These are phyloP conservation scores for Saccharomyces jurei DNA, from an alignment of 805 yeast species.

Conservation along the genomic window DNA sequence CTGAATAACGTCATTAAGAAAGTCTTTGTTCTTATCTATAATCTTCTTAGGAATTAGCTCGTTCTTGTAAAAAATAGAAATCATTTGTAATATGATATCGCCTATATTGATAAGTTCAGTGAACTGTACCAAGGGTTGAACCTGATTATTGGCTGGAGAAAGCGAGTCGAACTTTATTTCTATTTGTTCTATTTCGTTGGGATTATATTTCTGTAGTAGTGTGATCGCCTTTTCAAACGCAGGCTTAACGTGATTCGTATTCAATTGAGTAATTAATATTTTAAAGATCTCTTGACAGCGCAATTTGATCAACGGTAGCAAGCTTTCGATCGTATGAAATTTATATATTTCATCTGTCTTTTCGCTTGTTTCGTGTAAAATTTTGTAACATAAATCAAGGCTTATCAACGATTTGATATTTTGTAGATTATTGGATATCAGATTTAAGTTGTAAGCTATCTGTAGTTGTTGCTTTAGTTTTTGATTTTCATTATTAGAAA, in stretches of 20 bases:
- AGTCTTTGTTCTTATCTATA: slow-evolving; percentile 65
- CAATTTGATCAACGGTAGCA: slow-evolving; percentile 20
- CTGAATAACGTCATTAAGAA: slow-evolving; percentile 67
- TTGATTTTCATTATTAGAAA: slow-evolving; percentile 21
- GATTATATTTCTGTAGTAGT: slow-evolving; percentile 64
- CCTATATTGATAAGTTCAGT: slow-evolving; percentile 89
- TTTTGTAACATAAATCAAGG: slow-evolving; percentile 66
- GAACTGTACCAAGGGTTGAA: slow-evolving; percentile 81
- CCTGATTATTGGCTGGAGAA: slow-evolving; percentile 29
- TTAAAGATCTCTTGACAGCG: slow-evolving; percentile 57
- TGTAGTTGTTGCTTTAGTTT: slow-evolving; percentile 36
- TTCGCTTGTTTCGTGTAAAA: slow-evolving; percentile 59
- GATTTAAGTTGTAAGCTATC: slow-evolving; percentile 72
- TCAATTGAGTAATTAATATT: slow-evolving; percentile 52
- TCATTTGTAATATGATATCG: slow-evolving; percentile 85
- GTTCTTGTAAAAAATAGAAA: slow-evolving; percentile 81
- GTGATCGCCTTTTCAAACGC: slow-evolving; percentile 79
- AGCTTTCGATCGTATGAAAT: slow-evolving; percentile 33
- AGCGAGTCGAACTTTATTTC: slow-evolving; percentile 30
- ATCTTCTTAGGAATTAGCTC: slow-evolving; percentile 53
- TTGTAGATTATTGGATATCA: slow-evolving; percentile 65
- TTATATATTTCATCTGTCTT: slow-evolving; percentile 52
- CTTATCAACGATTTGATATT: slow-evolving; percentile 71
- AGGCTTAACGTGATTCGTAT: slow-evolving; percentile 65
- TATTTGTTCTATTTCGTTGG: slow-evolving; percentile 34